Evolutionary conservation across 2,329 filamentous ascomycete genomes (phyloP).

Genomic region (Verticillium isaacii): DNA sequence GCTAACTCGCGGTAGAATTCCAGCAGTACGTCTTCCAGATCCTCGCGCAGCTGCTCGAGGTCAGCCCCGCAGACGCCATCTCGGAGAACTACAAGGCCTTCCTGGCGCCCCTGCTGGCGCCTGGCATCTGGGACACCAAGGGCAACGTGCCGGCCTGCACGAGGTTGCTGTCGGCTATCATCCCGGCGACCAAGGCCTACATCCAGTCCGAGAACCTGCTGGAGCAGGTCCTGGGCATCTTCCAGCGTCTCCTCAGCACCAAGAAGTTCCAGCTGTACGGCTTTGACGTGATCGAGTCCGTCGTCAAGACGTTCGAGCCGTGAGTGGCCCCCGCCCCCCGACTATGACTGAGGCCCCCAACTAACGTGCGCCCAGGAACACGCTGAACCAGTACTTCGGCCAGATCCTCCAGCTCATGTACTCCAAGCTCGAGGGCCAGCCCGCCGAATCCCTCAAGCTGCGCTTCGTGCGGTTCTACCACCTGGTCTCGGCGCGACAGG

Average conservation of each 20-base stretch:
- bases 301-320: constrained; percentile 69
- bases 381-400: constrained; percentile 71
- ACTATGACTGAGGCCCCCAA: not conserved
- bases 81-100: constrained; percentile 78
- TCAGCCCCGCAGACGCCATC: constrained; percentile 72
- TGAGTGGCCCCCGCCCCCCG: constrained; percentile 36
- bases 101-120: constrained; percentile 71
- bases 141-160: constrained; percentile 92
- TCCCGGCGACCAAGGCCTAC: constrained; percentile 67
- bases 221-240: constrained; percentile 87
- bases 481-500: constrained; percentile 72
- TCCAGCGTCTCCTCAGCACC: constrained; percentile 78
- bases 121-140: constrained; percentile 83
- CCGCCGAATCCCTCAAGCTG: constrained; percentile 74
- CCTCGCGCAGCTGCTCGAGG: constrained; percentile 83
- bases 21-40: constrained; percentile 96
- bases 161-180: constrained; percentile 76
- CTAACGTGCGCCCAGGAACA: constrained; percentile 37
- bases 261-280: constrained; percentile 83
- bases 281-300: constrained; percentile 84
- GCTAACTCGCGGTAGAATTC: constrained; percentile 62
- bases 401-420: constrained; percentile 80
- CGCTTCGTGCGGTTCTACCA: constrained; percentile 95
- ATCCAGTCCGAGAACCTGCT: constrained; percentile 78
- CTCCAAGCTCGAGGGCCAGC: constrained; percentile 63